Evolutionary conservation across 768 basidiomycete genomes (phyloP).

Genomic region (Cystofilobasidium bisporidii): DNA sequence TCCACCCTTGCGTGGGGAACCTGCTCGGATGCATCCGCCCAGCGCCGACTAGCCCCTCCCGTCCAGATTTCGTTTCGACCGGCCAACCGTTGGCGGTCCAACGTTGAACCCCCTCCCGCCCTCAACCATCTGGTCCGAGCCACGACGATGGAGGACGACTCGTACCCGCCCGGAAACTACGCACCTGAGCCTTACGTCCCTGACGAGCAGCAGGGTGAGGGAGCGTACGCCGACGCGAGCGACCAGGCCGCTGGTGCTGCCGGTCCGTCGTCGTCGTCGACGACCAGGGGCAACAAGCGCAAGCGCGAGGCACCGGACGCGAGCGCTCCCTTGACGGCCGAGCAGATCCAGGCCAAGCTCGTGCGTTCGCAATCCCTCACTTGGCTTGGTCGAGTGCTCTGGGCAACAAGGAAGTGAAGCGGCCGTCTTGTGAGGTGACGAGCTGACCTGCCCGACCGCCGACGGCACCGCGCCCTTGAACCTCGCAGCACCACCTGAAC

Average conservation of each 20-base stretch:
- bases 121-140: too few relatives aligned
- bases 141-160: neutral
- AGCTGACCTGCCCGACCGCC: neutral
- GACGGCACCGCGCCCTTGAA: neutral
- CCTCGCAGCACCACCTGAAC: conserved; percentile 59
- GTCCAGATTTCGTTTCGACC: too few relatives aligned
- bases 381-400: too few relatives aligned
- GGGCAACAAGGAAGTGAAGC: too few relatives aligned
- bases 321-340: neutral
- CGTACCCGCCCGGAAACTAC: conserved; percentile 6
- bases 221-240: too few relatives aligned
- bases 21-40: too few relatives aligned
- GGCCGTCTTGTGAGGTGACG: too few relatives aligned
- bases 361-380: too few relatives aligned
- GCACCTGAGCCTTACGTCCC: neutral
- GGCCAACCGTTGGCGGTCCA: too few relatives aligned
- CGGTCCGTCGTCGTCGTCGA: neutral
- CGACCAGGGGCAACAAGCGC: neutral
- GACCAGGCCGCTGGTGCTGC: neutral
- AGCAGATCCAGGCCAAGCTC: conserved; percentile 8
- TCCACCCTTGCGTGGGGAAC: too few relatives aligned
- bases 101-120: too few relatives aligned
- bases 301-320: neutral
- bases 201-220: neutral
- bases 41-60: too few relatives aligned